phyloP scores from a whole-genome alignment of 768 basidiomycete species.

The Inosperma sp. region DNA sequence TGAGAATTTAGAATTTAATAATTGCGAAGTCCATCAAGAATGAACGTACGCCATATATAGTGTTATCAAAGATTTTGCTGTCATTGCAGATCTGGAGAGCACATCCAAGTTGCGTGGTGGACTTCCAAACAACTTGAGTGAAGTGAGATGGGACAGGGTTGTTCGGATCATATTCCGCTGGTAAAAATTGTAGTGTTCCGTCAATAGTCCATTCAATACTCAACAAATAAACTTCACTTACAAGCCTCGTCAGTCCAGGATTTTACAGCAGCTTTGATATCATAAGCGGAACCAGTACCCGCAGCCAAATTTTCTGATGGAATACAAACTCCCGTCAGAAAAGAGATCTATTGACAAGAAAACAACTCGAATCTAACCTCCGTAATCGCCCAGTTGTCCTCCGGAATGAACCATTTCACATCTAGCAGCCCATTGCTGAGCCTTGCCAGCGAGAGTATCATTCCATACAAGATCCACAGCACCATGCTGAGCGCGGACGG shows the following conservation, averaged over 20 bases:
- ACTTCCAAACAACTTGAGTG: too few species aligned
- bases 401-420: slow-evolving; percentile 70
- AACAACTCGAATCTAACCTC: slow-evolving; percentile 39
- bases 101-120: too few species aligned
- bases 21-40: too few species aligned
- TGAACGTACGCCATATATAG: too few species aligned
- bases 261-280: slow-evolving; percentile 46
- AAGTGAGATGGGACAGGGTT: too few species aligned
- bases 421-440: slow-evolving; percentile 62
- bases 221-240: too few species aligned
- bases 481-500: slow-evolving; percentile 56
- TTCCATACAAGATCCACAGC: slow-evolving; percentile 63
- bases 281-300: slow-evolving; percentile 56
- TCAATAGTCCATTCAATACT: too few species aligned
- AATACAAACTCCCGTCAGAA: not conserved
- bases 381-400: slow-evolving; percentile 57
- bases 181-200: too few species aligned
- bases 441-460: slow-evolving; percentile 50
- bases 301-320: slow-evolving; percentile 73
- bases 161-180: too few species aligned
- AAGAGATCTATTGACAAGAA: not conserved
- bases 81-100: too few species aligned
- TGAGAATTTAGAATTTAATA: too few species aligned
- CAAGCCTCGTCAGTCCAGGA: slow-evolving; percentile 67
- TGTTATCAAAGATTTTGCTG: too few species aligned